These are phyloP conservation scores for Theobroma cacao DNA, from an alignment of 345 rosid species.

Conservation along the genomic window DNA sequence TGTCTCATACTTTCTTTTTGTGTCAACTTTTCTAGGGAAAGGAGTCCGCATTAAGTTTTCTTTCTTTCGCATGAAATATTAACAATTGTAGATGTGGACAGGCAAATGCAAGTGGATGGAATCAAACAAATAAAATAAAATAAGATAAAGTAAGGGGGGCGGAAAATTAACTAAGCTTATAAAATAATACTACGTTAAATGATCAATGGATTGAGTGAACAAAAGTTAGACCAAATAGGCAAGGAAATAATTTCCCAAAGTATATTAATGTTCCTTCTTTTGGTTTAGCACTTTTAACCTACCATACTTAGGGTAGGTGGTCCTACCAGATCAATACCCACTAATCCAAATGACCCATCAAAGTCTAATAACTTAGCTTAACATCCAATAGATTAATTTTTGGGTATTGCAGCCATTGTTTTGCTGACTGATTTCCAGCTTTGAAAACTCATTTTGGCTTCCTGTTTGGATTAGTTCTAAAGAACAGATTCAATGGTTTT, in stretches of 20 bases:
- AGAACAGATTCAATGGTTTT: neutral
- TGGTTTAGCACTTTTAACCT: neutral
- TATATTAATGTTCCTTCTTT: neutral
- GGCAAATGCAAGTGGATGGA: neutral
- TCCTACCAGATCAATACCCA: neutral
- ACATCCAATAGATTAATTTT: neutral
- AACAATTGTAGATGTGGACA: neutral
- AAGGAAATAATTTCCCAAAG: neutral
- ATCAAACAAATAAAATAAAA: neutral
- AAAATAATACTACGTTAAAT: neutral
- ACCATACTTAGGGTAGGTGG: neutral
- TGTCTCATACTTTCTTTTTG: no score
- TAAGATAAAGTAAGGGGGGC: neutral
- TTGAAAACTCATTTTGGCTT: neutral
- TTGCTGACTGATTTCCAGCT: neutral
- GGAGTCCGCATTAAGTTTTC: no score
- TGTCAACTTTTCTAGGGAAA: no score
- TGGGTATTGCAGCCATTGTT: neutral
- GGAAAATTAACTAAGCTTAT: neutral
- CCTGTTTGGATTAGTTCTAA: neutral
- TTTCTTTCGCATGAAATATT: no score
- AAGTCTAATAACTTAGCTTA: neutral
- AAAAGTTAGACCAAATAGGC: neutral
- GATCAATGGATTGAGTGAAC: neutral
- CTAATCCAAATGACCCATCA: neutral